Evolutionary conservation across 805 yeast species (phyloP).

Genomic region (Kuraishia ogatae): DNA sequence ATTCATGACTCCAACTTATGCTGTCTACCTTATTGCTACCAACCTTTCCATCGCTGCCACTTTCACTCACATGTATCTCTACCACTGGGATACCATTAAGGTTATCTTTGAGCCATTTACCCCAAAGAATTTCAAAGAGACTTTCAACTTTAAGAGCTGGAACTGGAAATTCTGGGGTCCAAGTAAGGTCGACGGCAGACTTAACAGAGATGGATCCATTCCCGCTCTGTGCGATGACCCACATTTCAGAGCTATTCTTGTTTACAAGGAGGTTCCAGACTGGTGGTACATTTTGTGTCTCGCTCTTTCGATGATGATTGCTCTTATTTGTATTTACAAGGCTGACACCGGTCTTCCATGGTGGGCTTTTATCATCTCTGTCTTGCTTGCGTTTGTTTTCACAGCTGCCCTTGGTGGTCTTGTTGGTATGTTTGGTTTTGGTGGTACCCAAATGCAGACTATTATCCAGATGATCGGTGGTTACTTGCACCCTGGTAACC

Average conservation of each 20-base stretch:
- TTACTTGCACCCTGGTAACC: constrained; percentile 52
- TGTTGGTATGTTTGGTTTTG: constrained; percentile 56
- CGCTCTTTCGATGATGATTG: constrained; percentile 32
- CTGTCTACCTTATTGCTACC: constrained; percentile 21
- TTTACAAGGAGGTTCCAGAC: constrained; percentile 64
- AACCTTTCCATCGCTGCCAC: constrained; percentile 24
- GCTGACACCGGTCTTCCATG: constrained; percentile 49
- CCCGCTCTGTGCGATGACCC: constrained; percentile 8
- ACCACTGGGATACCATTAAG: constrained; percentile 17
- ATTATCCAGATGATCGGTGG: constrained; percentile 59
- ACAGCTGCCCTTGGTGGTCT: constrained; percentile 51
- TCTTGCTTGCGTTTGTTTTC: constrained; percentile 44
- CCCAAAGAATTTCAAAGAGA: constrained; percentile 6
- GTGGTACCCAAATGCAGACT: constrained; percentile 49
- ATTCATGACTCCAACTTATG: constrained; percentile 21
- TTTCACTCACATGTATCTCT: constrained; percentile 21
- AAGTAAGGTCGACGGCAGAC: constrained; percentile 13
- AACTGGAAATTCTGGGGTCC: constrained; percentile 39
- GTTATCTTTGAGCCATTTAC: constrained; percentile 16
- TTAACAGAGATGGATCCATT: constrained; percentile 13
- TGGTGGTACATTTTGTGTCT: constrained; percentile 54
- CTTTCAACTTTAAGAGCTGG: constrained; percentile 28
- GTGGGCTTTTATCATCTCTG: constrained; percentile 53
- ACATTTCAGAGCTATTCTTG: constrained; percentile 42
- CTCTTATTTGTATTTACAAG: constrained; percentile 28